A percentile compares a stretch with the other conserved stretches of the same genome.
Conservation (phyloP, 1,284 basidiomycete species). For the Termitomyces sp. region DNA sequence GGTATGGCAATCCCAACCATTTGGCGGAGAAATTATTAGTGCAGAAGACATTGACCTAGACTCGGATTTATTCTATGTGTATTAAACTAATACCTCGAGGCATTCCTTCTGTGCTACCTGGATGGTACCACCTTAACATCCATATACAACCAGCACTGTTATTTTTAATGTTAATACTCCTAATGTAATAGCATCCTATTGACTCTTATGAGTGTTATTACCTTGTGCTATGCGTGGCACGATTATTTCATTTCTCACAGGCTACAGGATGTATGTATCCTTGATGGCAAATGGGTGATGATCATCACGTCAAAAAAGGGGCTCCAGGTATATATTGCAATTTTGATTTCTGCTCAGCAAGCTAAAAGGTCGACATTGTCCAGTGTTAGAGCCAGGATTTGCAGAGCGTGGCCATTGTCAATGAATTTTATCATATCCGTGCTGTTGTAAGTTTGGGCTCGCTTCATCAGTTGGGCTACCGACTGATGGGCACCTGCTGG, state of each 20-base stretch:
- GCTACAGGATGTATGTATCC: background rate
- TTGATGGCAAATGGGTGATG: background rate
- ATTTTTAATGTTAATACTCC: background rate
- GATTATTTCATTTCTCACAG: no score
- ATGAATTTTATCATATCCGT: no score
- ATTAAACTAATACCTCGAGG: slow-evolving; percentile 23
- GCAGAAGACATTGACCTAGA: slow-evolving; percentile 28
- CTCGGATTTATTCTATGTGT: slow-evolving; percentile 36
- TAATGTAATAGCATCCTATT: background rate
- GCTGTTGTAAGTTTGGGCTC: no score
- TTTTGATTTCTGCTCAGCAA: no score
- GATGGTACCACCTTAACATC: background rate
- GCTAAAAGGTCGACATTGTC: no score
- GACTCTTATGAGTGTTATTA: background rate
- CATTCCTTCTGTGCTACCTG: background rate
- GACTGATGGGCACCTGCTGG: no score
- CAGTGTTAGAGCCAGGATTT: no score
- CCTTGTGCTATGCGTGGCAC: background rate
- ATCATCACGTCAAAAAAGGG: no score
- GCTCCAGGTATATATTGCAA: no score
- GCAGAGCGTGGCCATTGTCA: no score
- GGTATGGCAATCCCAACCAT: slow-evolving; percentile 50
- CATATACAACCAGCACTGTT: background rate
- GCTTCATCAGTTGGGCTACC: no score
- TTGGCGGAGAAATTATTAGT: slow-evolving; percentile 25